Base-by-base conservation (phyloP, 2,329 filamentous ascomycete species). In the Alternaria tenuissima region DNA sequence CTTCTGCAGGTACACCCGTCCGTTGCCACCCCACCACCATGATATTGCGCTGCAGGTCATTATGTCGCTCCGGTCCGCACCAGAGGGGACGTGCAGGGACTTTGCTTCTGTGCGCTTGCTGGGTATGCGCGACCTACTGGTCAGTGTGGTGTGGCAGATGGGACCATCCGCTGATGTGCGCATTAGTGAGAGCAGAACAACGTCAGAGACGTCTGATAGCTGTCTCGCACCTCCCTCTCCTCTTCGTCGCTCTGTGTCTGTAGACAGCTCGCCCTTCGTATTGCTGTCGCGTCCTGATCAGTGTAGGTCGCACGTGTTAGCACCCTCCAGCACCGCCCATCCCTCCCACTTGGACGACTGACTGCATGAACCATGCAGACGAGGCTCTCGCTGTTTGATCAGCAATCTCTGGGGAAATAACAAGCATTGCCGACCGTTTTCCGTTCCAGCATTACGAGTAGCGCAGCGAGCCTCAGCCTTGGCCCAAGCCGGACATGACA, bases 1-100 rank as follows among this genome's bases (percentile, higher is more conserved):
- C 62, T 68, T 48, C 70, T 77, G 75, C 75, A 77, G 74, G 74
- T 73, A 75, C 74, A 69, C 60, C 55, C 65, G 66, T 63, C 55
- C 11, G 48, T 65, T 34, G 61, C 64, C 63, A 66, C 64, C 64
- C 57, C 63, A 64, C 67, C 67, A 64, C 54, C 57, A 22, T 49
- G 46, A 58, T 49, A 47, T 51, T 32, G 55, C 26, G 24, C 55
- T 48, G 58, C 63, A 61, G 54, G 61, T 52, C 64, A 68, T 68
- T 16, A 38, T 38, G 14, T 38, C 34, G 34, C 6, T 8, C 34
- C 34, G 34, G 34, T 38, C 34, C 34, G 34, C 34, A 38, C 34
- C 34, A 38, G 16, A 38, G 34, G 7, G 34, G 34, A 38, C 34
- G 34, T 38, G 34, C 34, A n/a, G 34, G 14, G 7, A 38, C 16